phyloP scores from a whole-genome alignment of 2,329 filamentous ascomycete genomes.

The Fusarium sp. region DNA sequence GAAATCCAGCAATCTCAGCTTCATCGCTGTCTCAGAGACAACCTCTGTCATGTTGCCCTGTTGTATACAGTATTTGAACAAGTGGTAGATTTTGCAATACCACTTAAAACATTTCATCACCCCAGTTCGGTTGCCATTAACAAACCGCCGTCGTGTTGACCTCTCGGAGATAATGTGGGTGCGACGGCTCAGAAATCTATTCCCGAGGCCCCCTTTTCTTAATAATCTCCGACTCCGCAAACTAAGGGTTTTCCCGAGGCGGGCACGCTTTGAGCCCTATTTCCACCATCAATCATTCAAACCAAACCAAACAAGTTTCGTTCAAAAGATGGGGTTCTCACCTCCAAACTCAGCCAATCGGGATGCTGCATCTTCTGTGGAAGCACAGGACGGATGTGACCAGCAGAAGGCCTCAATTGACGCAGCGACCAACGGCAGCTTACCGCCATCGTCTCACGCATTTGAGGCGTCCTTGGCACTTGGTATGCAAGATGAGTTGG shows the following conservation, averaged over 20 bases:
- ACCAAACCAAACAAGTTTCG: slow-evolving; percentile 3
- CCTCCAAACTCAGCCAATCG: background rate
- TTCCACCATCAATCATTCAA: background rate
- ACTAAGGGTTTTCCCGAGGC: background rate
- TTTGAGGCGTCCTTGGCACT: background rate
- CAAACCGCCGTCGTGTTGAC: background rate
- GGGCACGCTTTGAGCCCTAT: background rate
- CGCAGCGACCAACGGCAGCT: background rate
- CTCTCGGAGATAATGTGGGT: background rate
- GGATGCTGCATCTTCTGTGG: background rate
- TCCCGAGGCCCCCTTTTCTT: background rate
- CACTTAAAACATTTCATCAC: background rate
- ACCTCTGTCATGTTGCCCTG: too few relatives aligned
- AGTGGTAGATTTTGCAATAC: too few relatives aligned
- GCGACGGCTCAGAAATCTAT: background rate
- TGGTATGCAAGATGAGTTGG: slow-evolving; percentile 15
- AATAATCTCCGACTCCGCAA: background rate
- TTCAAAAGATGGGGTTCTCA: background rate
- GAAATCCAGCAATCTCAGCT: too few relatives aligned
- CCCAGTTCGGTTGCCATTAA: background rate
- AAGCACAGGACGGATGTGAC: background rate
- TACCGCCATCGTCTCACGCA: background rate
- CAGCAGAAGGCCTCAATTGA: background rate
- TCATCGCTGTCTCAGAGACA: too few relatives aligned
- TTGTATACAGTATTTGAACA: too few relatives aligned